phyloP scores from a whole-genome alignment of 192 early-diverging fungal genomes.

The Backusella parvicylindrica region DNA sequence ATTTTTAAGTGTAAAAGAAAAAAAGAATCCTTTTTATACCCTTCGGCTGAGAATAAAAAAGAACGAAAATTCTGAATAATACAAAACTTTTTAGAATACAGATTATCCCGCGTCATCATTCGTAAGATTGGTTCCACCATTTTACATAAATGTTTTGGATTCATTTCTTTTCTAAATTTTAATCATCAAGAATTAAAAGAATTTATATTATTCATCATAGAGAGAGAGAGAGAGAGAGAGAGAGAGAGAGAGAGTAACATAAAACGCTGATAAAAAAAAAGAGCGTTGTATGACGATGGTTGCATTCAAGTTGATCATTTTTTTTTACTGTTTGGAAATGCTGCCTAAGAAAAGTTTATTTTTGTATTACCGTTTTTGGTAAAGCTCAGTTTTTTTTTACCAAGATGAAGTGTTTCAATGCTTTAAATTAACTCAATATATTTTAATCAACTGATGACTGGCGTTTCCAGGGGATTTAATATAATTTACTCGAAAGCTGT shows the following conservation, averaged over 20 bases:
- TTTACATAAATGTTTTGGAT: not conserved
- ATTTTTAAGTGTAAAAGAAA: not conserved
- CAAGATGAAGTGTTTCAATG: not conserved
- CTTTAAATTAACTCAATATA: not conserved
- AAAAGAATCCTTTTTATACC: not conserved
- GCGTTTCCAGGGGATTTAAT: no score
- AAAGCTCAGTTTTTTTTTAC: not conserved
- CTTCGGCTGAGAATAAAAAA: not conserved
- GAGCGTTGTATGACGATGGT: not conserved
- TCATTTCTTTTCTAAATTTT: no score
- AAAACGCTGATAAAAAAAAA: no score
- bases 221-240: no score
- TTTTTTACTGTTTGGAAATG: not conserved
- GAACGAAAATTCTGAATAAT: not conserved
- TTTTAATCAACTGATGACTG: not conserved
- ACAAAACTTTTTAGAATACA: not conserved
- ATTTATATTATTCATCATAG: no score
- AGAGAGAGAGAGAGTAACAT: no score
- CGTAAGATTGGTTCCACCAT: not conserved
- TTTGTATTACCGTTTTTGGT: not conserved
- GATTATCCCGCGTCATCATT: not conserved
- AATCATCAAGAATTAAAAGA: no score
- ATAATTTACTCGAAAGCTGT: no score
- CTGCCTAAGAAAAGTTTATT: not conserved
- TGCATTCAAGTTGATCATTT: not conserved